Base-by-base conservation (phyloP, 352 stramenopile species). In the Chrysophaeum taylorii region DNA sequence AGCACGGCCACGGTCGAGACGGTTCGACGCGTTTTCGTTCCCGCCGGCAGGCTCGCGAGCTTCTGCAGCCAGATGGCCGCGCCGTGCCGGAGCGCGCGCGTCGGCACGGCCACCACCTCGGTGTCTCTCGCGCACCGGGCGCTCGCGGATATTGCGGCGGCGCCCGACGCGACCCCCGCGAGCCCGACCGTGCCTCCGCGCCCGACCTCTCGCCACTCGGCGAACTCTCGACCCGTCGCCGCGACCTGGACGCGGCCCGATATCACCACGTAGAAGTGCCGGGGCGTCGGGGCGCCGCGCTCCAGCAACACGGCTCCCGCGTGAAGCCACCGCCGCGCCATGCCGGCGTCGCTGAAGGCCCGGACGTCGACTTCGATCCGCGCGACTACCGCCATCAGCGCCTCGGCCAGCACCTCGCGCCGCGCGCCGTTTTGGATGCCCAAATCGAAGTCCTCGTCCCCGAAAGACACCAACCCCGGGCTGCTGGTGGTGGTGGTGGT, bases 71-170 rank as follows among this genome's bases (percentile, higher is more conserved):
- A 66, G 15, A 66, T 5, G 15, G 14, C 57, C 25, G 52, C 52
- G 15, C 25, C 33, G 14, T 35, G 33, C 14, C n/a, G 12, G 23
- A 57, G 45, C 18, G 31, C 45, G 18, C 18, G 9, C 18, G n/a
- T 57, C 18, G 57, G 57, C 57, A 66, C 57, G 9, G 57, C 57
- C 14, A 66, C 57, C 14, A 66, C 12, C 57, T 66, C 57, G 33
- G 57, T 45, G 36, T 66, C 57, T 5, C 57, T 9, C 33, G 45
- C 12, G n/a, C 57, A 66, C 2, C 2, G 7, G 12, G 57, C 57
- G 33, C 45, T 12, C 23, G 12, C 45, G 45, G 9, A 57, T n/a
- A n/a, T n/a, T n/a, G n/a, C n/a, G n/a, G n/a, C n/a, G n/a, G n/a
- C 9, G 4, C 27, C 52, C 33, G 52, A 12, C 9, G 39, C 27